These are phyloP conservation scores for Chalaropsis ovoidea DNA, from an alignment of 2,329 filamentous ascomycete species.

Conservation along the genomic window DNA sequence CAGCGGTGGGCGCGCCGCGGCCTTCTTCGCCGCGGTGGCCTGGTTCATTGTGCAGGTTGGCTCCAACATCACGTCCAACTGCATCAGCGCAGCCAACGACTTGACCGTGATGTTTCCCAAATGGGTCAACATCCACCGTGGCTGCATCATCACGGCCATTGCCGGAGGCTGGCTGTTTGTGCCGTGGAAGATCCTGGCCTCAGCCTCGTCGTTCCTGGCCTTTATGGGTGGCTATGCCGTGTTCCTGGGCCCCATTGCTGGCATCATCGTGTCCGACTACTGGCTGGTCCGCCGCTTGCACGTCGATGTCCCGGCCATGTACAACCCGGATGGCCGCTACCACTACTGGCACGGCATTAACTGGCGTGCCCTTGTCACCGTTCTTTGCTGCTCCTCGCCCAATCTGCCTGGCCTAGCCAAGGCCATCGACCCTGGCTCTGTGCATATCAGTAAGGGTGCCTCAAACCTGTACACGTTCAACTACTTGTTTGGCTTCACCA, in stretches of 20 bases:
- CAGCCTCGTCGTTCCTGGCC: slow-evolving; percentile 30
- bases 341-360: slow-evolving; percentile 37
- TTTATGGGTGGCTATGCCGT: slow-evolving; percentile 32
- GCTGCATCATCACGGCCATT: slow-evolving; percentile 30
- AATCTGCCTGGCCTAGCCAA: slow-evolving; percentile 37
- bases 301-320: slow-evolving; percentile 36
- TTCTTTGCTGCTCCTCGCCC: slow-evolving; percentile 35
- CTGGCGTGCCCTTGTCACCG: slow-evolving; percentile 36
- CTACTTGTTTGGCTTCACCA: slow-evolving; percentile 28
- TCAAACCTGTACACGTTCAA: slow-evolving; percentile 29
- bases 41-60: slow-evolving; percentile 30
- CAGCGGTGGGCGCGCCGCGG: slow-evolving; percentile 30
- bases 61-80: slow-evolving; percentile 31
- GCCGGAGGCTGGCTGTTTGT: slow-evolving; percentile 32
- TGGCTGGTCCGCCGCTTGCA: slow-evolving; percentile 33
- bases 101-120: slow-evolving; percentile 30
- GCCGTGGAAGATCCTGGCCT: slow-evolving; percentile 33
- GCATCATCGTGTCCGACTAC: slow-evolving; percentile 36
- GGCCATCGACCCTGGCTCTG: slow-evolving; percentile 19
- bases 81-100: slow-evolving; percentile 31
- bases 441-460: slow-evolving; percentile 20
- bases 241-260: slow-evolving; percentile 36
- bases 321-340: slow-evolving; percentile 36
- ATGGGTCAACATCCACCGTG: slow-evolving; percentile 32
- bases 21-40: slow-evolving; percentile 30